Percentiles rank a stretch among this genome's conserved stretches.
Evolutionary conservation across 2,329 filamentous ascomycete genomes (phyloP).

Genomic region (Microdochium paspali): DNA sequence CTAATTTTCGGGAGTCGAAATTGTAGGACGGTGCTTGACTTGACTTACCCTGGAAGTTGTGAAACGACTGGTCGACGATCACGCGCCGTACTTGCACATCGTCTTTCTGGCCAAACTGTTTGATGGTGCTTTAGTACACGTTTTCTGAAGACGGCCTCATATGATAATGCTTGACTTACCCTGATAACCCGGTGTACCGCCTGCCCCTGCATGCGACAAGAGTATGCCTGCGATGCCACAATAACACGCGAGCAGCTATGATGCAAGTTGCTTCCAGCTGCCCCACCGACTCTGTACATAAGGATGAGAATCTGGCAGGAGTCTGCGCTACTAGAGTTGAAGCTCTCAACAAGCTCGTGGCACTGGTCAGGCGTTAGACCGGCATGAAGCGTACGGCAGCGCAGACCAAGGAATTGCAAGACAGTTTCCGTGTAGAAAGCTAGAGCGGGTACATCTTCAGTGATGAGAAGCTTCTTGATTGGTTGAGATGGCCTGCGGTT

Average conservation of each 20-base stretch:
- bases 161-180: conserved; percentile 8
- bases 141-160: not conserved
- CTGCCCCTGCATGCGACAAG: conserved; percentile 14
- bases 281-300: conserved; percentile 9
- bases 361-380: conserved; percentile 9
- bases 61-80: conserved; percentile 15
- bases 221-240: conserved; percentile 15
- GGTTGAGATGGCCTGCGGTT: conserved; percentile 3
- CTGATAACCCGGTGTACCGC: conserved; percentile 18
- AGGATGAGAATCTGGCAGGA: conserved; percentile 20
- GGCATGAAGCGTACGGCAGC: conserved; percentile 15
- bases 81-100: conserved; percentile 14
- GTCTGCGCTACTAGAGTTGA: conserved; percentile 8
- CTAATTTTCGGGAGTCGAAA: no score
- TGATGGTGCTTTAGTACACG: conserved; percentile 7
- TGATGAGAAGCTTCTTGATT: conserved; percentile 18
- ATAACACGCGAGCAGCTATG: conserved; percentile 16
- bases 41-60: conserved; percentile 14
- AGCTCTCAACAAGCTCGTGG: conserved; percentile 12
- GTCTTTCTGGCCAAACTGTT: conserved; percentile 14
- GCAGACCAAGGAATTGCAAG: conserved; percentile 16
- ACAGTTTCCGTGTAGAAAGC: conserved; percentile 20
- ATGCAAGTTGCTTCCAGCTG: conserved; percentile 8
- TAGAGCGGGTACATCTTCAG: conserved; percentile 13
- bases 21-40: no score